Base-by-base conservation (phyloP, 768 basidiomycete genomes). In the Termitomyces sp. region DNA sequence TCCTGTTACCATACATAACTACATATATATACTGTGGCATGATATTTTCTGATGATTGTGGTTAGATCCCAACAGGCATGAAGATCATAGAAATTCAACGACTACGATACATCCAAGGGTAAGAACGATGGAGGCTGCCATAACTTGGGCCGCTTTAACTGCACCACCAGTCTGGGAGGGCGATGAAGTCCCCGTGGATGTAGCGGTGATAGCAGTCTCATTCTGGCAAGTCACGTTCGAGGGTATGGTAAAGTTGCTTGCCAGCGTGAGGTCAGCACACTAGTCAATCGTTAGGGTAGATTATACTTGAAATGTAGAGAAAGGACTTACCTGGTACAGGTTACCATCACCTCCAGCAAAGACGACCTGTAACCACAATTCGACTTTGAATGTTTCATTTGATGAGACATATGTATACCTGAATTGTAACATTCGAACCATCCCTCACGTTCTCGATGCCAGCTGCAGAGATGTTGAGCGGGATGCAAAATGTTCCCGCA, bases 261-360 rank as follows among this genome's bases (percentile, higher is more conserved):
- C 79, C 31, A 94, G 77, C 34, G 87, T 84, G 61, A 93, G 74
- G 72, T 93, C 92, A 47, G 92, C 80, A 70, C 91, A 93, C 88
- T 92, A 69, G n/a, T 57, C 54, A 48, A 11, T 64, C 45, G n/a
- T 43, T 6, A 43, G 55, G 8, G 3, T 12, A 31, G 17, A n/a
- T 32, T 6, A 45, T 14, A 32, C 31, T 7, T 5, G 32, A 52
- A 20, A 20, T n/a, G n/a, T 8, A n/a, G 5, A 50, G 4, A 20
- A 11, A 20, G 31, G 15, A 31, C 42, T 45, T 56, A 2, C 55
- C 55, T 56, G 55, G 20, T 56, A 56, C n/a, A 56, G 32, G 31
- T 56, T 56, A 34, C 55, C 55, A 43, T 56, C 55, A 31, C 55
- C 55, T 14, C 55, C 55, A 20, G 31, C n/a, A n/a, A 56, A 34